Evolutionary conservation across 495 filamentous ascomycete species (phyloP), one percentile per base, ranked within the genome.

Genomic region (Aspergillus campestris): DNA sequence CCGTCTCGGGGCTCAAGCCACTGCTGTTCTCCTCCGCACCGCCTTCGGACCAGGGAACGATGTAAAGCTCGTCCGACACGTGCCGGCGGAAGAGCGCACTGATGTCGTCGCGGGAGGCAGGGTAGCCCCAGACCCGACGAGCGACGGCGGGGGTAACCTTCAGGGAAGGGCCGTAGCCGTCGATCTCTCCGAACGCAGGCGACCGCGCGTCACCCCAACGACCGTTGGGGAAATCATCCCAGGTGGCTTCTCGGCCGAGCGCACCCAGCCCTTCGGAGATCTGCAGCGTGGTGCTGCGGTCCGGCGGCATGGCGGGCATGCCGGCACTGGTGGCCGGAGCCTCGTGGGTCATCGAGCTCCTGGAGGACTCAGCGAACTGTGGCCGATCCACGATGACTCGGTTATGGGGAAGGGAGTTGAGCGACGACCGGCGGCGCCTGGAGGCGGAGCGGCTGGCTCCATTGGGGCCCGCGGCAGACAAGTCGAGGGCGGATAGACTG

Each of bases 221-320:
- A 24, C 92, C 94, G 72, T 98, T 98, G 42, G 94, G 92, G 69
- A 83, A 98, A 66, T 98, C 92, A 60, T 98, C 92, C 92, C 92
- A 98, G 6, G 92, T 97, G 15, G 94, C 94, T 69, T 96, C 94
- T 48, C 94, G 75, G 30, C 91, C 92, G 9, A 95, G 74, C n/a
- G 85, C 72, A 33, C 90, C 90, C 51, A 91, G 80, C 3, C 90
- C 90, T 70, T 95, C 89, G 0, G 90, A 94, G 42, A 95, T 95
- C 13, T 87, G 87, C 12, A 96, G 78, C 5, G 89, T 91, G 53
- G 86, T 89, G 38, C 83, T 83, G 34, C 84, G 77, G 28, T 75
- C 78, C 56, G 66, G 64, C 9, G 61, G 61, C 40, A 60, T 39
- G 3, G 67, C 65, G 4, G 58, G 67, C 49, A 69, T 58, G 9